phyloP scores from a whole-genome alignment of 345 rosid genomes.

The Reutealis trisperma region DNA sequence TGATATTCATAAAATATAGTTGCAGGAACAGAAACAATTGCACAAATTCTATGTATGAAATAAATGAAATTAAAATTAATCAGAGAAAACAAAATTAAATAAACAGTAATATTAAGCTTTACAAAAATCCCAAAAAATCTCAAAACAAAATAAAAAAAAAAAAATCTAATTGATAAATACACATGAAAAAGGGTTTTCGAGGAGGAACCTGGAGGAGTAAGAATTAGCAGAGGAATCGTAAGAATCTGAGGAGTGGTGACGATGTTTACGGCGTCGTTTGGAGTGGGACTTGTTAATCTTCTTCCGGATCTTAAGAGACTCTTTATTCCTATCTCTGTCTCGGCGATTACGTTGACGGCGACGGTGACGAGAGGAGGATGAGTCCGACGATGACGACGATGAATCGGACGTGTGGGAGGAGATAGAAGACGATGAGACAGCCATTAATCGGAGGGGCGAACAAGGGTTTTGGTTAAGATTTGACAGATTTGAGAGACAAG shows the following conservation, averaged over 20 bases:
- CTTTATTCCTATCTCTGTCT: constrained; percentile 42
- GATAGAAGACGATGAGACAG: constrained; percentile 65
- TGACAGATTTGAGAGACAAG: not conserved
- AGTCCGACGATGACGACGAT: constrained; percentile 33
- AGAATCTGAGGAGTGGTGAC: constrained; percentile 45
- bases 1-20: not conserved
- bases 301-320: constrained; percentile 73
- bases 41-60: not conserved
- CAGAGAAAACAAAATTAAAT: not conserved
- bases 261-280: constrained; percentile 62
- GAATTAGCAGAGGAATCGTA: constrained; percentile 43
- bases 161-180: not conserved
- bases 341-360: constrained; percentile 52
- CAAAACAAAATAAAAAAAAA: not conserved
- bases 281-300: constrained; percentile 48
- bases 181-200: not conserved
- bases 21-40: not conserved
- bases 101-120: not conserved
- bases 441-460: constrained; percentile 43
- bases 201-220: constrained; percentile 59
- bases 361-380: constrained; percentile 50
- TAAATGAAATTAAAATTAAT: not conserved
- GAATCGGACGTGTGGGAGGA: constrained; percentile 33
- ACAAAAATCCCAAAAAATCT: not conserved
- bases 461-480: not conserved